Conservation (phyloP, 257 asterid genomes). For the Gynochthodes officinalis region DNA sequence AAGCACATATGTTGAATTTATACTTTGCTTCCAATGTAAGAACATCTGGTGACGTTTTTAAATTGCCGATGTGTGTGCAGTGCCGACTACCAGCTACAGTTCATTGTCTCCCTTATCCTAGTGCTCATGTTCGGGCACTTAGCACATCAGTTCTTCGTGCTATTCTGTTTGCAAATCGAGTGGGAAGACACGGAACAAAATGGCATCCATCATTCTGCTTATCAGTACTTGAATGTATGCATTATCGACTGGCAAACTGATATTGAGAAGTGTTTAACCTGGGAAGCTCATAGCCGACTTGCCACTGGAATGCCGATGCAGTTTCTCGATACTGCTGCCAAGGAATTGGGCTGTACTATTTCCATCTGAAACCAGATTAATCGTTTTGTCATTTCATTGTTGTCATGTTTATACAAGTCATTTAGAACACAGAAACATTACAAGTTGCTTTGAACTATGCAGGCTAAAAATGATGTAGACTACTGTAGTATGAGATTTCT, state of each 20-base stretch:
- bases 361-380: conserved; percentile 38
- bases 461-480: not conserved
- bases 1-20: not conserved
- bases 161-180: conserved; percentile 59
- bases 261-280: conserved; percentile 73
- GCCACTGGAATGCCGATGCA: conserved; percentile 68
- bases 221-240: conserved; percentile 49
- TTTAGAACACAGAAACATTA: conserved; percentile 5
- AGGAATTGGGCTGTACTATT: conserved; percentile 78
- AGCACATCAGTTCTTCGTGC: conserved; percentile 94
- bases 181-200: conserved; percentile 32
- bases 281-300: conserved; percentile 90
- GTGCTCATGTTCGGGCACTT: conserved; percentile 97
- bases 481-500: too few relatives aligned
- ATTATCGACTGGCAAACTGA: conserved; percentile 67
- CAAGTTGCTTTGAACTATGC: conserved; percentile 15
- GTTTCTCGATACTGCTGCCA: conserved; percentile 76
- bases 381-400: conserved; percentile 12
- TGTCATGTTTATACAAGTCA: conserved; percentile 15
- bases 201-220: conserved; percentile 39
- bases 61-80: conserved; percentile 39
- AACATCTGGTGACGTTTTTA: conserved; percentile 15
- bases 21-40: not conserved
- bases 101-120: conserved; percentile 85
- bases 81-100: conserved; percentile 94